Percentiles rank a stretch among this genome's conserved stretches.
Conservation (phyloP, 1,139 yeast genomes). For the Cylindricascospora bacillispora region DNA sequence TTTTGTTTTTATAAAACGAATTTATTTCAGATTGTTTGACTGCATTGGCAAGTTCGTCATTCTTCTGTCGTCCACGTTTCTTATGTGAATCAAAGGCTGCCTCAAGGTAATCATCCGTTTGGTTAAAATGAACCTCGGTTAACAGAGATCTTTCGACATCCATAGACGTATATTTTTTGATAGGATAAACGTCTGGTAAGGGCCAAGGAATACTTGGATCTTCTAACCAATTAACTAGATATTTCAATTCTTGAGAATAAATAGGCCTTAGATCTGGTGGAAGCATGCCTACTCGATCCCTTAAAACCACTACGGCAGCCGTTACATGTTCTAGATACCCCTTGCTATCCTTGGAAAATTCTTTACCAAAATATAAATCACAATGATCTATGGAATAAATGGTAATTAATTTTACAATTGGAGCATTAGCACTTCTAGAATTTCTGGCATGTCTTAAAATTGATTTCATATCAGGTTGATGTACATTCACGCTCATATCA, state of each 20-base stretch:
- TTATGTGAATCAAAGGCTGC: slow-evolving; percentile 15
- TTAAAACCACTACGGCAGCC: slow-evolving; percentile 70
- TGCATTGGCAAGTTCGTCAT: slow-evolving; percentile 2
- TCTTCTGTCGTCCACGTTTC: slow-evolving; percentile 13
- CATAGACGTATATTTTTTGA: slow-evolving; percentile 47
- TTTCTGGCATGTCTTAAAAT: slow-evolving; percentile 17
- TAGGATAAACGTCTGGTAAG: slow-evolving; percentile 55
- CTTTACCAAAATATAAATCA: slow-evolving; percentile 32
- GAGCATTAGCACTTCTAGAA: slow-evolving; percentile 26
- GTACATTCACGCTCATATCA: slow-evolving; percentile 53
- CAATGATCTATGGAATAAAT: slow-evolving; percentile 77
- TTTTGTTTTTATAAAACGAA: slow-evolving; percentile 46
- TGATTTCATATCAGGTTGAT: slow-evolving; percentile 25
- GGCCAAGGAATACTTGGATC: slow-evolving; percentile 48
- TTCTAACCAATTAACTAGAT: slow-evolving; percentile 50
- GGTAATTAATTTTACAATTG: slow-evolving; percentile 59
- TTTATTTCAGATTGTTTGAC: slow-evolving; percentile 8
- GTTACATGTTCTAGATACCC: slow-evolving; percentile 53
- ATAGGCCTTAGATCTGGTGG: slow-evolving; percentile 74
- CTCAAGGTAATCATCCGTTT: slow-evolving; percentile 22
- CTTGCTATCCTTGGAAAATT: slow-evolving; percentile 27
- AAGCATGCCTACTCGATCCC: slow-evolving; percentile 73
- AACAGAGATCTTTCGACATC: slow-evolving; percentile 73
- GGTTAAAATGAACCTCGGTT: slow-evolving; percentile 59
- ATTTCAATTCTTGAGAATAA: slow-evolving; percentile 52